phyloP scores from a whole-genome alignment of 129 eudicot genomes.

The Solidago caesia region DNA sequence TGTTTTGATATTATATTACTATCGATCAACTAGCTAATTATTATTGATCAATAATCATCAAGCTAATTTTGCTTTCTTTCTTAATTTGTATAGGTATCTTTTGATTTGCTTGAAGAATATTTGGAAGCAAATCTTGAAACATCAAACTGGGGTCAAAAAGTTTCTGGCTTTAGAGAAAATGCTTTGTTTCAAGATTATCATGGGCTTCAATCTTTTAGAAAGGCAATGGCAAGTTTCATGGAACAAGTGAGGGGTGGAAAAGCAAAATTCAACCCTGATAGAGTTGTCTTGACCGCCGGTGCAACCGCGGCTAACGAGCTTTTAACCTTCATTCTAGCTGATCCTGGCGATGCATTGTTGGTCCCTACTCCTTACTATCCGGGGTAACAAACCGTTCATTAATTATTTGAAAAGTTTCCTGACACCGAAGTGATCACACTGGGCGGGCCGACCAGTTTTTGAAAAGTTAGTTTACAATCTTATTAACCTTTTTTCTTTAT shows the following conservation, averaged over 20 bases:
- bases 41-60: not conserved
- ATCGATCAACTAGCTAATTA: no score
- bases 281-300: conserved; percentile 89
- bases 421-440: not conserved
- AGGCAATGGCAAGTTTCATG: conserved; percentile 99
- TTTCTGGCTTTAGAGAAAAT: conserved; percentile 79
- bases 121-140: conserved; percentile 58
- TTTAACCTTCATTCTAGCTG: conserved; percentile 84
- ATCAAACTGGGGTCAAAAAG: conserved; percentile 47
- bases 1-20: not conserved
- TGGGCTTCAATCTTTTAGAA: conserved; percentile 80
- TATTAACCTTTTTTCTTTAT: not conserved
- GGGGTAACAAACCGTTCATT: conserved; percentile 48
- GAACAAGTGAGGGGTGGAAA: conserved; percentile 92
- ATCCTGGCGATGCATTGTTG: conserved; percentile 91
- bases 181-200: conserved; percentile 98
- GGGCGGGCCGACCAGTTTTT: not conserved
- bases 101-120: conserved; percentile 92
- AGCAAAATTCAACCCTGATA: conserved; percentile 78
- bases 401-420: not conserved
- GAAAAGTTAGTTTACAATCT: not conserved
- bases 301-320: conserved; percentile 98
- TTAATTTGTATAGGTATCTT: conserved; percentile 65
- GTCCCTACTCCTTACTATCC: conserved; percentile 99
- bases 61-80: conserved; percentile 21